Conservation (phyloP, 768 basidiomycete species). For the Boletus sp. region DNA sequence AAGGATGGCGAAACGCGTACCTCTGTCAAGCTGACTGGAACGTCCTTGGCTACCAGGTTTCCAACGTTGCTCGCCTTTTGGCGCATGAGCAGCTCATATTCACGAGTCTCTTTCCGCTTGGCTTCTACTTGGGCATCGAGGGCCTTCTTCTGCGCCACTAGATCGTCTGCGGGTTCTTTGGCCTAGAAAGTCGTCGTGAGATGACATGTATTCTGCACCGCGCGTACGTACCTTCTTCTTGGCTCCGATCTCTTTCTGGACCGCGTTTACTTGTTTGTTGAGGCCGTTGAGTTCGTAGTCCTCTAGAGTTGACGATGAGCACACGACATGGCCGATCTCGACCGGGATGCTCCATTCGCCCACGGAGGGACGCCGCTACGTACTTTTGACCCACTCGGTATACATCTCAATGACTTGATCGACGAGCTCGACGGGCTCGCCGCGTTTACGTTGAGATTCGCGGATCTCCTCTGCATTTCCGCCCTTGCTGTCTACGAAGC, state of each 20-base stretch:
- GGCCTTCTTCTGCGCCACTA: slow-evolving; percentile 80
- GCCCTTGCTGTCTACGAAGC: slow-evolving; percentile 84
- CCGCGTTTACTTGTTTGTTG: slow-evolving; percentile 79
- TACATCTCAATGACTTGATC: slow-evolving; percentile 95
- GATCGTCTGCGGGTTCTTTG: slow-evolving; percentile 87
- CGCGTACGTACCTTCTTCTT: slow-evolving; percentile 80
- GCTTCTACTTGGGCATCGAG: slow-evolving; percentile 79
- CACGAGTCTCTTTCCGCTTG: slow-evolving; percentile 73
- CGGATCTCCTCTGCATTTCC: slow-evolving; percentile 89
- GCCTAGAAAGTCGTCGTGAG: slow-evolving; percentile 48
- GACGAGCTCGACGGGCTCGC: slow-evolving; percentile 85
- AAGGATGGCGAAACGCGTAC: slow-evolving; percentile 36
- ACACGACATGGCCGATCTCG: background rate
- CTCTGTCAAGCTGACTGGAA: slow-evolving; percentile 86
- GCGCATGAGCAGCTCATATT: slow-evolving; percentile 76
- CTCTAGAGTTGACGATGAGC: slow-evolving; percentile 46
- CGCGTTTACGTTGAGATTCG: slow-evolving; percentile 90
- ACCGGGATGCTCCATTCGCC: background rate
- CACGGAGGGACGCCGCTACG: slow-evolving; percentile 33
- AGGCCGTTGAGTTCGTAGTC: slow-evolving; percentile 80
- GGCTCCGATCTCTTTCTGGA: slow-evolving; percentile 91
- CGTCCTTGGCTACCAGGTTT: slow-evolving; percentile 87
- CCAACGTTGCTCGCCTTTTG: slow-evolving; percentile 80
- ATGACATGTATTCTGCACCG: background rate
- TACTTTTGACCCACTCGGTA: slow-evolving; percentile 91